Percentiles rank a stretch among this genome's conserved stretches.
phyloP scores from a whole-genome alignment of 164 flowering plant genomes.

The Pachysandra terminalis region DNA sequence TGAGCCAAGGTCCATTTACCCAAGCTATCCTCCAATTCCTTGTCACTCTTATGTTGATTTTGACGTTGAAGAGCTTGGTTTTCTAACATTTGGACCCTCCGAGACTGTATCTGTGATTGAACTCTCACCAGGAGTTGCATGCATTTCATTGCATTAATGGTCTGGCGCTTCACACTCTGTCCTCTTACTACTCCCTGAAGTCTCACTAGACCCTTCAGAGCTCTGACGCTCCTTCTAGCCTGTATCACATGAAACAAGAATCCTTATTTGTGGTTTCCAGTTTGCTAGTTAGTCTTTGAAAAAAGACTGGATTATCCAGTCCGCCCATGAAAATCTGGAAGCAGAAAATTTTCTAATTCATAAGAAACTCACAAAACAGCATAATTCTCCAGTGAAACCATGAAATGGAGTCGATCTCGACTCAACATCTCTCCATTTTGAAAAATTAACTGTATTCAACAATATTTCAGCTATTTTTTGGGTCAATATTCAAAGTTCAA shows the following conservation, averaged over 20 bases:
- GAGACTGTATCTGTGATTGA: constrained; percentile 80
- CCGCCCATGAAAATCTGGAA: too few relatives aligned
- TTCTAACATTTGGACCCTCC: constrained; percentile 84
- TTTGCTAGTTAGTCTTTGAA: too few relatives aligned
- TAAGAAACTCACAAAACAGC: too few relatives aligned
- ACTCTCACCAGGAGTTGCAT: constrained; percentile 87
- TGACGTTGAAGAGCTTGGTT: constrained; percentile 58
- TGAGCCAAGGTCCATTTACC: constrained; percentile 46
- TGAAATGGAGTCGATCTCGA: too few relatives aligned
- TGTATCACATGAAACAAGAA: constrained; percentile 15
- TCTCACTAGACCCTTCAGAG: constrained; percentile 85
- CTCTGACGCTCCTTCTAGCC: constrained; percentile 91
- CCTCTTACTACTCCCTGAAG: constrained; percentile 91
- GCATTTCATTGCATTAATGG: constrained; percentile 79
- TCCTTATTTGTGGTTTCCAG: neutral
- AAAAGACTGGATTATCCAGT: too few relatives aligned
- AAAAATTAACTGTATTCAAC: too few relatives aligned
- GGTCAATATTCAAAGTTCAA: too few relatives aligned
- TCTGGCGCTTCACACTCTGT: constrained; percentile 81
- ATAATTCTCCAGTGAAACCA: too few relatives aligned
- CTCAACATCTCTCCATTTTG: too few relatives aligned
- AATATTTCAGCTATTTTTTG: too few relatives aligned
- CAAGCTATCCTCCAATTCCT: constrained; percentile 52
- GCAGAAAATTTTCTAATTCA: too few relatives aligned
- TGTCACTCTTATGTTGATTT: constrained; percentile 42